phyloP scores from a whole-genome alignment of 139 green algal species.

The Gonium pectorale region DNA sequence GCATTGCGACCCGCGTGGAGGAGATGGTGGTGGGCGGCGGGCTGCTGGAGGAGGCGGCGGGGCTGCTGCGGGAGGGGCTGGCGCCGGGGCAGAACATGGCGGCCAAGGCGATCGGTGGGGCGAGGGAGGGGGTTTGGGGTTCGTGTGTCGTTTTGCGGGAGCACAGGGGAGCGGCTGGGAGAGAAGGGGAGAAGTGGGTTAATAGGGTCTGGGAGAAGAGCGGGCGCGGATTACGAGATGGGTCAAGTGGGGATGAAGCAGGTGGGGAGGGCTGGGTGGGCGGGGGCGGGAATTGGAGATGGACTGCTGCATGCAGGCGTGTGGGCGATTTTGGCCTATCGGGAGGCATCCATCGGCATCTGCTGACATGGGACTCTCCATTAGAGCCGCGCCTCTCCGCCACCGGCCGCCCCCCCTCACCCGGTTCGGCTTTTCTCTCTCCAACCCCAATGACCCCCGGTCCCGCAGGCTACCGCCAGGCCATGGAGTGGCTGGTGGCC shows the following conservation, averaged over 20 bases:
- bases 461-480: conserved; percentile 60
- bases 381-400: too few relatives aligned
- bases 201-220: too few relatives aligned
- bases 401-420: too few relatives aligned
- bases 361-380: too few relatives aligned
- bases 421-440: not conserved
- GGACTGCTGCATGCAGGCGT: too few relatives aligned
- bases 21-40: conserved; percentile 78
- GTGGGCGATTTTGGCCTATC: too few relatives aligned
- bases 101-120: conserved; percentile 74
- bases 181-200: not conserved
- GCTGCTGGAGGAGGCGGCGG: conserved; percentile 68
- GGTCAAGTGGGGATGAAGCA: too few relatives aligned
- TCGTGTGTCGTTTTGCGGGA: not conserved
- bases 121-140: not conserved
- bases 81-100: conserved; percentile 71
- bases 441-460: not conserved
- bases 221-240: too few relatives aligned
- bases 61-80: conserved; percentile 62
- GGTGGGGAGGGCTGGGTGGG: too few relatives aligned
- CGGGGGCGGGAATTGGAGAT: too few relatives aligned
- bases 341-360: too few relatives aligned
- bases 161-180: not conserved
- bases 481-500: conserved; percentile 57
- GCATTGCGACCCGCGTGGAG: conserved; percentile 82